Evolutionary conservation across 164 flowering plant genomes (phyloP), one percentile per base, ranked within the genome.

Genomic region (Umbellularia californica): DNA sequence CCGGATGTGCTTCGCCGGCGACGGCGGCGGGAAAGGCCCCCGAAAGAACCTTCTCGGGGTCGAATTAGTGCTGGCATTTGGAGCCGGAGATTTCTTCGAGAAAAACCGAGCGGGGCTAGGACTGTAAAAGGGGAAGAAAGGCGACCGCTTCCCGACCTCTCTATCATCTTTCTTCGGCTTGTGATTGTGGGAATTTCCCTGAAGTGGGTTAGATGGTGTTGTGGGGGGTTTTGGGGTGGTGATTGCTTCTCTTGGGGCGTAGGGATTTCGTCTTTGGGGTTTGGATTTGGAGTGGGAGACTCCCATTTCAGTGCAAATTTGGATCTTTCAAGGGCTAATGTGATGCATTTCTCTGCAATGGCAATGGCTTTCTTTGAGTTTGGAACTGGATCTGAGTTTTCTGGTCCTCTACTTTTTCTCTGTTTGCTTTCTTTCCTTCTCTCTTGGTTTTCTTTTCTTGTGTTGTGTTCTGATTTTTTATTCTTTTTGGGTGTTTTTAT

Each of bases 1-100:
- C 70, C 82, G 72, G 3, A 94, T 92, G 58, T 94, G 98, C 85
- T 92, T 94, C 28, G 98, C 98, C 69, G 98, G 97, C 17, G 98
- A 94, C 35, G 97, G 97, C 3, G 97, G 97, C 14, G 94, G 95
- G 75, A 93, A 93, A 17, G 95, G 90, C 70, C 87, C 58, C 82
- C 78, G 82, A 79, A 92, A 92, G 68, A 91, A 82, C 78, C 97
- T 75, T 78, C 80, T 81, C 13, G 98, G 98, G 47, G 97, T 93
- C 5, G 95, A 88, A 30, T 84, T 84, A 25, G 93, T 77, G 83
- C 84, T 80, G 65, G 62, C 51, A 52, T 58, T 41, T 77, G 77
- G 55, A 15, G 86, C 87, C 35, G 86, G 86, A 65, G 94, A 87
- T 80, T 85, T 92, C 86, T 85, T 88, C 7, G 86, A 81, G 78